Percentiles rank a stretch among this genome's conserved stretches.
Conservation (phyloP, 352 stramenopile genomes). For the Thraustochytrium sp. region DNA sequence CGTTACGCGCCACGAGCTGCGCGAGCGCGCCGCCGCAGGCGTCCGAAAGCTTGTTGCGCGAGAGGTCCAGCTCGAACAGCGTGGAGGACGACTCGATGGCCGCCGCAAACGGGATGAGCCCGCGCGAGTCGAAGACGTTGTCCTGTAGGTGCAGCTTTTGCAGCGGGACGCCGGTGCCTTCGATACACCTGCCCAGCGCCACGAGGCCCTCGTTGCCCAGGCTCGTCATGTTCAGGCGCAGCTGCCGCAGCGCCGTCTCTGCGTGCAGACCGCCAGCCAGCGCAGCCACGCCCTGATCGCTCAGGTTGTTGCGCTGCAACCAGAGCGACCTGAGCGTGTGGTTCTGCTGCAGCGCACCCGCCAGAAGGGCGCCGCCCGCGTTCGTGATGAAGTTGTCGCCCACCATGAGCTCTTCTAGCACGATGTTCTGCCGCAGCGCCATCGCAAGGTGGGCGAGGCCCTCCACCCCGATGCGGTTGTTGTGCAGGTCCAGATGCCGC, state of each 20-base stretch:
- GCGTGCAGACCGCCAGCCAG: not conserved
- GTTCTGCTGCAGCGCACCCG: not conserved
- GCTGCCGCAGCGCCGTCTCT: not conserved
- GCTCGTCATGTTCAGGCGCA: not conserved
- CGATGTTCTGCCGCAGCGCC: constrained; percentile 10
- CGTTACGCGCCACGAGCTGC: not conserved
- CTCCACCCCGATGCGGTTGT: not conserved
- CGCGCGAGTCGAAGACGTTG: not conserved
- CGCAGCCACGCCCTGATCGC: not conserved
- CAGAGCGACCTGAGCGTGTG: constrained; percentile 2
- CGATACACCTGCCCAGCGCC: not conserved
- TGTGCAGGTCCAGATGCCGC: not conserved
- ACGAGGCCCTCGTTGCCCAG: not conserved
- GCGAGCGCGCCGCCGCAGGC: not conserved
- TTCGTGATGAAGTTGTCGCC: constrained; percentile 23
- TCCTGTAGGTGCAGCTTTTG: not conserved
- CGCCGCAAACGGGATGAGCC: not conserved
- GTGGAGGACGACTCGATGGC: not conserved
- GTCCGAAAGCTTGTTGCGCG: not conserved
- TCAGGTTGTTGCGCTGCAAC: not conserved
- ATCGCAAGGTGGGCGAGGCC: not conserved
- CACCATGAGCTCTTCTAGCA: not conserved
- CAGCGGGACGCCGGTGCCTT: not conserved
- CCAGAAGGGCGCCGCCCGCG: not conserved
- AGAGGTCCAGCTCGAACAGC: not conserved